Conservation (phyloP, 768 basidiomycete genomes). For the Rhizopogon rudus region DNA sequence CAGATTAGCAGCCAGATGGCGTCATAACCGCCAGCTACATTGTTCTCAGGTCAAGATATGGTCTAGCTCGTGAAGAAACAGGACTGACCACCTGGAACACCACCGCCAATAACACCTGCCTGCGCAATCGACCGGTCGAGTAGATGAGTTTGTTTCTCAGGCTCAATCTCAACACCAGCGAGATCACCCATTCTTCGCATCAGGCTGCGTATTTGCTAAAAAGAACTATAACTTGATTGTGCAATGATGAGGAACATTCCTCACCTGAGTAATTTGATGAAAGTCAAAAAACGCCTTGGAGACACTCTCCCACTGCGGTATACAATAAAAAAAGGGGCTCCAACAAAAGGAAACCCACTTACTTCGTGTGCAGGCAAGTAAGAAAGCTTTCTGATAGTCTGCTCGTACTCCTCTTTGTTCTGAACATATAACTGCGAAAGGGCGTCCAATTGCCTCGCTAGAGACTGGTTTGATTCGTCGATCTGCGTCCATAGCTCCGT, state of each 20-base stretch:
- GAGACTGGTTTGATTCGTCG: conserved; percentile 54
- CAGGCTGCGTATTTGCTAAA: conserved; percentile 64
- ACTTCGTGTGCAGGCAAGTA: conserved; percentile 56
- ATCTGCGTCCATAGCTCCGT: conserved; percentile 61
- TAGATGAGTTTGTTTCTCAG: conserved; percentile 77
- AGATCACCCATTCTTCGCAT: conserved; percentile 83
- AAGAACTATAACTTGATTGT: not conserved
- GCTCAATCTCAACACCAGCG: conserved; percentile 84
- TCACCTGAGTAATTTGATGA: conserved; percentile 55
- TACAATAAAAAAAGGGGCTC: not conserved
- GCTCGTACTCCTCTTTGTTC: conserved; percentile 47
- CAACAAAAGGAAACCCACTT: not conserved
- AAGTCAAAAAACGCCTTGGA: conserved; percentile 55
- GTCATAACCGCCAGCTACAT: conserved; percentile 91
- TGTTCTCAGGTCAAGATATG: conserved; percentile 2
- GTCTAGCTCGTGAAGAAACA: not conserved
- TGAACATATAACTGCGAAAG: conserved; percentile 46
- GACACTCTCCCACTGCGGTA: conserved; percentile 48
- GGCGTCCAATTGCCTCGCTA: conserved; percentile 47
- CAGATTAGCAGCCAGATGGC: conserved; percentile 92
- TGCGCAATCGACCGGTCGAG: conserved; percentile 72
- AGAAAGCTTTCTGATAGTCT: conserved; percentile 58
- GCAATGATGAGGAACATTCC: not conserved
- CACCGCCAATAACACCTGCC: conserved; percentile 88
- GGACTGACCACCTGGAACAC: conserved; percentile 88